Conservation (phyloP, 768 basidiomycete genomes). For the Mycena latifolia region DNA sequence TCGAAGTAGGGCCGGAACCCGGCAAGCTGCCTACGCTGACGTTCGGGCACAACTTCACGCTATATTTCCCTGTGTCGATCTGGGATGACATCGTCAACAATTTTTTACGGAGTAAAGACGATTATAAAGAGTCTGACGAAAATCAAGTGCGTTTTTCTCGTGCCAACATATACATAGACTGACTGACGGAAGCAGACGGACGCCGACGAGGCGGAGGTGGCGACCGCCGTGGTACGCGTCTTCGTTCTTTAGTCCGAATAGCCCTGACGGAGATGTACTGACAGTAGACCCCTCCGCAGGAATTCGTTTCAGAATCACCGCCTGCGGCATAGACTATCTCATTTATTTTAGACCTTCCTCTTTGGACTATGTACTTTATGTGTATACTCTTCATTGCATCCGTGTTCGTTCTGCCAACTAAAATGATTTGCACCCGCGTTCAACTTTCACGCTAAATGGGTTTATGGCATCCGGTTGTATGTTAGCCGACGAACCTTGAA, state of each 20-base stretch:
- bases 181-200: too few relatives aligned
- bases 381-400: neutral
- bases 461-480: neutral
- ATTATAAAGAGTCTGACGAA: too few relatives aligned
- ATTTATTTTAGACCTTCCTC: neutral
- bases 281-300: too few relatives aligned
- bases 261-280: too few relatives aligned
- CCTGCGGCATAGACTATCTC: neutral
- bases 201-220: too few relatives aligned
- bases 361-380: neutral
- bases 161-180: too few relatives aligned
- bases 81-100: conserved; percentile 49
- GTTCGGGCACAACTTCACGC: conserved; percentile 56
- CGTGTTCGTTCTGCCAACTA: too few relatives aligned
- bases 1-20: conserved; percentile 44
- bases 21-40: conserved; percentile 50
- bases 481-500: neutral
- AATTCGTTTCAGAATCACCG: neutral
- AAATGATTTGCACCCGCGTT: conserved; percentile 6
- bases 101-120: conserved; percentile 39
- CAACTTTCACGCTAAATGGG: neutral
- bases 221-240: too few relatives aligned
- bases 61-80: conserved; percentile 51
- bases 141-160: too few relatives aligned
- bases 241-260: too few relatives aligned